Base-by-base conservation (phyloP, 495 filamentous ascomycete genomes). In the Xylona heveae region DNA sequence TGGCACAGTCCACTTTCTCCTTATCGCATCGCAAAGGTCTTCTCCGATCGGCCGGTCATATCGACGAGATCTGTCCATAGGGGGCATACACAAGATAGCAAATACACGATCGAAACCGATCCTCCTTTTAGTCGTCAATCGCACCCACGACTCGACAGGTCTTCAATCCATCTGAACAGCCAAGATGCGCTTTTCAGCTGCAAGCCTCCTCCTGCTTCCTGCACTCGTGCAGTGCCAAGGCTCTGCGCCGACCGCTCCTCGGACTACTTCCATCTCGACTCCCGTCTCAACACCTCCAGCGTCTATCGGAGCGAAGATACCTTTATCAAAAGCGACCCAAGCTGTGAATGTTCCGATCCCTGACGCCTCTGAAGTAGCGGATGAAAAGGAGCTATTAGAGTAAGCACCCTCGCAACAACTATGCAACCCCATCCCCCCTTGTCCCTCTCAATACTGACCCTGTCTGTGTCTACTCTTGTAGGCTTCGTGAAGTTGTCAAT, bases 181-280 rank as follows among this genome's bases (percentile, higher is more conserved):
- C 7, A 13, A 8, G 8, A 25, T 25, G 23, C 23, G 23, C 13
- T 13, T 25, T 25, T 13, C 23, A 13, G 23, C 13, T 13, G 13
- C 13, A 25, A 8, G 8, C 23, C 13, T 25, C 23, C 23, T 25
- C 23, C 23, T 25, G 8, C 23, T 25, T 25, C 23, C 23, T 25
- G 23, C 23, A 8, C 23, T 25, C 13, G 23, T 25, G 7, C 23
- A 13, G 8, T 25, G 23, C 24, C 33, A 35, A 4, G 5, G 5
- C 33, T n/a, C 16, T n/a, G 3, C 24, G 12, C 23, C 23, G 12
- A 17, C 17, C 4, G n/a, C 14, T 13, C 19, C 17, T 28, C 30
- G n/a, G n/a, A n/a, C n/a, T n/a, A n/a, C 40, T 36, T 0, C 19
- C 19, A 18, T 22, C 31, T 28, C 38, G 25, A 29, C 37, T 32